Evolutionary conservation across 1,284 basidiomycete genomes (phyloP).

Genomic region (Vanrija sp.): DNA sequence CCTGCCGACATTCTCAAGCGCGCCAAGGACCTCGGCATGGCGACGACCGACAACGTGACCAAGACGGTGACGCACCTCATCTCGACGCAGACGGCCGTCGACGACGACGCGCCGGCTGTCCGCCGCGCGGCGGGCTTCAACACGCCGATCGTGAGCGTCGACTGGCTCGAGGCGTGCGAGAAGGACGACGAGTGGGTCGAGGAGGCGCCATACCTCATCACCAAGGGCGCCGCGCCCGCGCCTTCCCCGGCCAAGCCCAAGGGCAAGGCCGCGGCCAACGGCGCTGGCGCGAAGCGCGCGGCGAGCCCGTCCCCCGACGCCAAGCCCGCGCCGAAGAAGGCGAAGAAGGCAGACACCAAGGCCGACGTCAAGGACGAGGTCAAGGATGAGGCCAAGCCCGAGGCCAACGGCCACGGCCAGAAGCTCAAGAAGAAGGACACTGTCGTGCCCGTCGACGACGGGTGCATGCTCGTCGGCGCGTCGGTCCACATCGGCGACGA

Average conservation of each 20-base stretch:
- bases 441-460: conserved; percentile 12
- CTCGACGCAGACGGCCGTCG: background rate
- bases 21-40: conserved; percentile 9
- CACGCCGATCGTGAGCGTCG: conserved; percentile 1
- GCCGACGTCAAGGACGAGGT: background rate
- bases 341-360: conserved; percentile 6
- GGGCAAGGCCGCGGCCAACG: background rate
- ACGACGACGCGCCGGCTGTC: no score
- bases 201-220: conserved; percentile 4
- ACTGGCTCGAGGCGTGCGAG: conserved; percentile 15
- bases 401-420: background rate
- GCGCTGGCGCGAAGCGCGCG: conserved; percentile 7
- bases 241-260: background rate
- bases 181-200: background rate
- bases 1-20: background rate
- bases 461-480: background rate
- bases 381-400: background rate
- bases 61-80: conserved; percentile 16
- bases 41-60: conserved; percentile 6
- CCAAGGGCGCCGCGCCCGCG: background rate
- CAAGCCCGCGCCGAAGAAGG: background rate
- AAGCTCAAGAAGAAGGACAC: background rate
- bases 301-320: background rate
- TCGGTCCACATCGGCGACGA: conserved; percentile 56
- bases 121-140: background rate